Percentiles rank a stretch among this genome's conserved stretches.
These are phyloP conservation scores for Silene uniflora DNA, from an alignment of 148 eudicot species.

Conservation along the genomic window DNA sequence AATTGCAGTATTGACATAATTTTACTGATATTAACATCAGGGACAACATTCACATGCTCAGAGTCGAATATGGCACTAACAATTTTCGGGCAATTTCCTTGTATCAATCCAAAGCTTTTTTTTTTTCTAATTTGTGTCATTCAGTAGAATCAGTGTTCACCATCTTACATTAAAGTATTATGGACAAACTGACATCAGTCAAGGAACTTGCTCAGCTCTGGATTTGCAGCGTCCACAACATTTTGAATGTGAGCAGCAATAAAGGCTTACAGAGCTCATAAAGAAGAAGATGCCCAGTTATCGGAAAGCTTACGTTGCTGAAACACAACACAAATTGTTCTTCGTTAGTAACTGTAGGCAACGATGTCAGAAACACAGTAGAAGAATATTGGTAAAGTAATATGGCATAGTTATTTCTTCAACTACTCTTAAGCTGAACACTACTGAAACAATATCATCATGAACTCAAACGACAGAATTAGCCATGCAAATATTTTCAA, in stretches of 20 bases:
- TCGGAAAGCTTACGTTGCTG: constrained; percentile 74
- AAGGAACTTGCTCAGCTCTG: neutral
- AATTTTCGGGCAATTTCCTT: neutral
- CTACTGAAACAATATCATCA: neutral
- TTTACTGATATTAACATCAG: neutral
- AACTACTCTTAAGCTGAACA: neutral
- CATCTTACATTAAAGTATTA: neutral
- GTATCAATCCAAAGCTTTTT: no score
- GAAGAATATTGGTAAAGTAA: neutral
- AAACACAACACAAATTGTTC: constrained; percentile 14
- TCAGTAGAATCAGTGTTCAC: neutral
- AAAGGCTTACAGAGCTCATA: constrained; percentile 19
- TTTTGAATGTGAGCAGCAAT: neutral
- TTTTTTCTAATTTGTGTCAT: no score
- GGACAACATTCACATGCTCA: no score
- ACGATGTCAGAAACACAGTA: neutral
- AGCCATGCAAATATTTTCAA: neutral
- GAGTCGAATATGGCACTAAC: neutral
- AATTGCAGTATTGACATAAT: neutral
- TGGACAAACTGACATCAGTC: neutral
- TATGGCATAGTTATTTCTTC: neutral
- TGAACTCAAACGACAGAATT: neutral
- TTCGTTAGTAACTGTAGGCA: neutral
- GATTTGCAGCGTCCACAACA: neutral
- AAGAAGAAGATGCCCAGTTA: constrained; percentile 42